These are phyloP conservation scores for Entomortierella chlamydospora DNA, from an alignment of 192 early-diverging fungal genomes.

Conservation along the genomic window DNA sequence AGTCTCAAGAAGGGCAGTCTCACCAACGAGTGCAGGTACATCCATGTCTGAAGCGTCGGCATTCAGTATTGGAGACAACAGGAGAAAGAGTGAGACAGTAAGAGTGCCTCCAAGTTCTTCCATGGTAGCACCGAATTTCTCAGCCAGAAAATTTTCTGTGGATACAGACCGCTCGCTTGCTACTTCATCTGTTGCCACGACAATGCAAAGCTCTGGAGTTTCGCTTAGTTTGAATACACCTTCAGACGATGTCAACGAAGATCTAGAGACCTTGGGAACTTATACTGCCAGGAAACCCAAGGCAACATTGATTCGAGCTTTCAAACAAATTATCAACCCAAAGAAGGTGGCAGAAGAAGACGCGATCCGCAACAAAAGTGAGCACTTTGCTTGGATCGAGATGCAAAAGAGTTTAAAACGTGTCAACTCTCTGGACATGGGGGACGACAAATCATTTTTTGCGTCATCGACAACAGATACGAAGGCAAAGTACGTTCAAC, in stretches of 20 bases:
- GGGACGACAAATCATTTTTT: conserved; percentile 13
- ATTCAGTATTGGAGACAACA: neutral
- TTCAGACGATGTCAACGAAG: conserved; percentile 5
- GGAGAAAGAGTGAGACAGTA: conserved; percentile 32
- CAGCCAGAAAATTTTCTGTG: conserved; percentile 35
- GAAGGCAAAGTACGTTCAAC: too few relatives aligned
- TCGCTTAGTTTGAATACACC: too few relatives aligned
- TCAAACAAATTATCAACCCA: conserved; percentile 50
- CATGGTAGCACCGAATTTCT: conserved; percentile 6
- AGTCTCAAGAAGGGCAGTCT: neutral
- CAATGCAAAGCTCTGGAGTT: neutral
- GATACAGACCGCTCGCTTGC: conserved; percentile 7
- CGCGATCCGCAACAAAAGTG: conserved; percentile 32
- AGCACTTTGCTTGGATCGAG: conserved; percentile 53
- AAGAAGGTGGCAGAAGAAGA: conserved; percentile 46
- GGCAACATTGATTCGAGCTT: conserved; percentile 27
- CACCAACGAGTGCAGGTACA: conserved; percentile 30
- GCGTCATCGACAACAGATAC: neutral
- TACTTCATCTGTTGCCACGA: neutral
- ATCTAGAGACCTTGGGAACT: neutral
- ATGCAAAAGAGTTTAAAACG: conserved; percentile 48
- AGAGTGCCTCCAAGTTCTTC: conserved; percentile 5
- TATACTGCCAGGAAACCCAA: conserved; percentile 48
- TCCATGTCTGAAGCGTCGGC: conserved; percentile 37
- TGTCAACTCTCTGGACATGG: conserved; percentile 29